Percentiles rank a stretch among this genome's conserved stretches.
Conservation (phyloP, 164 flowering plant genomes). For the Taxillus chinensis region DNA sequence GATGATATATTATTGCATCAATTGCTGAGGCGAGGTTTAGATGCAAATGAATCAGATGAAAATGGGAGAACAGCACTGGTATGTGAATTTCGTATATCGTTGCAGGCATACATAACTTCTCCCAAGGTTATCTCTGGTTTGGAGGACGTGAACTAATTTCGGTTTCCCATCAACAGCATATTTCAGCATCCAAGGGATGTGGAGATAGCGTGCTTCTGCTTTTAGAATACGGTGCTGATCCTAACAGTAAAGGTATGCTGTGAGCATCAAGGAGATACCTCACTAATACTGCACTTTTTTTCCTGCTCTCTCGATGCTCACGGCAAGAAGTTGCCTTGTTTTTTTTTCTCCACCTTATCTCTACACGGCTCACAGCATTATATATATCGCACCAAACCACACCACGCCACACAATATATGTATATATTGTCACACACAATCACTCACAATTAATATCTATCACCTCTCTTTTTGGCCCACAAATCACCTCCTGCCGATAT, state of each 20-base stretch:
- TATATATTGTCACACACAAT: no score
- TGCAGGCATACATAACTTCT: neutral
- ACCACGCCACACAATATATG: no score
- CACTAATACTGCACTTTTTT: no score
- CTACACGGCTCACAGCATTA: no score
- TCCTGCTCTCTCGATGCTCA: no score
- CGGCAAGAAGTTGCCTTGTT: no score
- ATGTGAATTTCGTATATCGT: neutral
- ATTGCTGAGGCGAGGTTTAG: slow-evolving; percentile 40
- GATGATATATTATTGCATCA: slow-evolving; percentile 43
- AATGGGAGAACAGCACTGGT: slow-evolving; percentile 50
- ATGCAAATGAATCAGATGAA: slow-evolving; percentile 50
- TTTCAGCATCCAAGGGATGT: slow-evolving; percentile 47
- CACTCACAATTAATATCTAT: no score
- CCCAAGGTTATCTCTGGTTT: neutral
- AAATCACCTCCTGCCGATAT: no score
- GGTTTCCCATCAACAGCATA: slow-evolving; percentile 30
- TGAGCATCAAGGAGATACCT: neutral
- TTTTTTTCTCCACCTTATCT: no score
- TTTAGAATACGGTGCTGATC: slow-evolving; percentile 47
- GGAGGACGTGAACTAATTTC: no score
- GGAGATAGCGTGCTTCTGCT: slow-evolving; percentile 33
- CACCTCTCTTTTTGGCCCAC: no score
- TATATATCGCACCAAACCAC: no score
- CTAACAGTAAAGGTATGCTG: slow-evolving; percentile 43